Base-by-base conservation (phyloP, 306 rosid species). In the Begonia loranthoides region DNA sequence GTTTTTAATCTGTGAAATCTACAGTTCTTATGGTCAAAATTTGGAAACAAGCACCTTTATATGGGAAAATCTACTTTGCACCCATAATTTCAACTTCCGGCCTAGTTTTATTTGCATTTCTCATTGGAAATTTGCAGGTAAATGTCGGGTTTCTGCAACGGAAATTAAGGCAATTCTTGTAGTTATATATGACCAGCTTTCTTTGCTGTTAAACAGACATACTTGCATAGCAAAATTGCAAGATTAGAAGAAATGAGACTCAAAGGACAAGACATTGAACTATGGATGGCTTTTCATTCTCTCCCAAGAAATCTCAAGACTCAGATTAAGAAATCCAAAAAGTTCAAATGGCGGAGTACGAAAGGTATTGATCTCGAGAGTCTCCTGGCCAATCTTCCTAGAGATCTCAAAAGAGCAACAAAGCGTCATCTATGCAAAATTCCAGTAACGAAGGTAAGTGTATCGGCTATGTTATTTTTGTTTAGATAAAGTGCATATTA, bases 391-490 rank as follows among this genome's bases (percentile, higher is more conserved):
- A 58, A 21, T 39, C 65, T 66, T 34, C 59, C 19, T 1, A 44
- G 38, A 51, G 54, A 51, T 17, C 57, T 33, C 36, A 50, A 34
- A 57, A 33, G 58, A 14, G 21, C 17, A 28, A 43, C 46, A 46
- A 79, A 76, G 68, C 73, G 71, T 34, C 73, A 80, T 69, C 94
- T 87, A 41, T 81, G 87, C 70, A 21, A 74, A 66, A 70, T 62
- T 59, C 60, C 73, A 44, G 59, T 87, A 17, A 72, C 46, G 74
- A 78, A 67, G 60, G 94, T 78, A 63, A 53, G 84, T 8, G 8
- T 28, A 28, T 28, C 9, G 36, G 22, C 4, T 12, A n/a, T n/a
- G 2, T 46, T 1, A 3, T 15, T 45, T 64, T 17, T 2, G n/a
- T 46, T 13, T 56, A 3, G 7, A 28, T 3, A 3, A 28, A 28